Evolutionary conservation across 805 yeast genomes (phyloP).

Genomic region (Wickerhamomyces mucosus): DNA sequence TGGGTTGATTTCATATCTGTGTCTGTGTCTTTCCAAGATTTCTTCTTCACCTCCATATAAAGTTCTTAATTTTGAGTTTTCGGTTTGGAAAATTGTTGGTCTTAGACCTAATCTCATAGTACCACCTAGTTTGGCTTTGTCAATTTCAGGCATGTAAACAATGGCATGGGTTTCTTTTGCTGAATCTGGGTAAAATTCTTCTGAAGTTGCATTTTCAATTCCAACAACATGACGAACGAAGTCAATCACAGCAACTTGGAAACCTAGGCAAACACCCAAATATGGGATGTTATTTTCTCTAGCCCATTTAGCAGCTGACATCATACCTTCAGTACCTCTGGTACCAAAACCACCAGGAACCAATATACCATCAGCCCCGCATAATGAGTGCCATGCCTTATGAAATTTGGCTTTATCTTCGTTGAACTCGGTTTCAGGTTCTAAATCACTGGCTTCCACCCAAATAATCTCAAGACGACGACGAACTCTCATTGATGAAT

Average conservation of each 20-base stretch:
- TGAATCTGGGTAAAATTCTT: slow-evolving; percentile 66
- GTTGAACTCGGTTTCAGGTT: slow-evolving; percentile 46
- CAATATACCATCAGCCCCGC: slow-evolving; percentile 91
- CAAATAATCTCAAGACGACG: slow-evolving; percentile 82
- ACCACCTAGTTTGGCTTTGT: slow-evolving; percentile 93
- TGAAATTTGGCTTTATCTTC: slow-evolving; percentile 72
- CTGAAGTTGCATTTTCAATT: slow-evolving; percentile 57
- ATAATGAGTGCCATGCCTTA: slow-evolving; percentile 89
- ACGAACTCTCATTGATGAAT: slow-evolving; percentile 83
- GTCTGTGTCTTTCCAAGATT: slow-evolving; percentile 94
- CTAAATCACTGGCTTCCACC: slow-evolving; percentile 93
- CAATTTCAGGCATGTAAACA: slow-evolving; percentile 97
- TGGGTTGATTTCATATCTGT: slow-evolving; percentile 96
- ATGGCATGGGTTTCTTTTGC: slow-evolving; percentile 63
- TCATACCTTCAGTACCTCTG: slow-evolving; percentile 98
- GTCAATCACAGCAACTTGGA: slow-evolving; percentile 95
- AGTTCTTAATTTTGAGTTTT: slow-evolving; percentile 62
- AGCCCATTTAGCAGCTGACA: slow-evolving; percentile 96
- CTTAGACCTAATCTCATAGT: slow-evolving; percentile 98
- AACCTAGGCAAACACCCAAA: slow-evolving; percentile 94
- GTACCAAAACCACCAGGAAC: slow-evolving; percentile 98
- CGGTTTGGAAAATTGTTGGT: slow-evolving; percentile 69
- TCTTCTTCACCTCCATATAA: slow-evolving; percentile 63
- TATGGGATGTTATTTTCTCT: slow-evolving; percentile 90
- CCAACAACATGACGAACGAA: slow-evolving; percentile 77